These are phyloP conservation scores for Magnolia changhungtana DNA, from an alignment of 164 flowering plant genomes.

Conservation along the genomic window DNA sequence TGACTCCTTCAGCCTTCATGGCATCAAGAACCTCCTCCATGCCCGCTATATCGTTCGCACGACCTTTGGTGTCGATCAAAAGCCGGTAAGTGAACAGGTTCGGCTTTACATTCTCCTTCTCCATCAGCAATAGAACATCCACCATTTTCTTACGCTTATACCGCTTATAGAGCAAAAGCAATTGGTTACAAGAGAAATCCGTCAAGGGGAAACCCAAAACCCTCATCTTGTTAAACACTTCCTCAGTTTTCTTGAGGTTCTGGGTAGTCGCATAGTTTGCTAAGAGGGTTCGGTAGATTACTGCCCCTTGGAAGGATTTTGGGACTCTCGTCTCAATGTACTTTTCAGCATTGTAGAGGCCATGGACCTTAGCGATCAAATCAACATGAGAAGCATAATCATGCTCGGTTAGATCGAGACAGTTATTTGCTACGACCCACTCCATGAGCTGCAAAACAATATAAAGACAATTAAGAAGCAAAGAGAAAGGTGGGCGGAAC, in stretches of 20 bases:
- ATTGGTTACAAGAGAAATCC: slow-evolving; percentile 65
- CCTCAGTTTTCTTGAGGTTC: slow-evolving; percentile 63
- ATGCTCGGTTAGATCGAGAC: slow-evolving; percentile 45
- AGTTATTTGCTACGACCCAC: slow-evolving; percentile 61
- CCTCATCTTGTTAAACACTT: slow-evolving; percentile 75
- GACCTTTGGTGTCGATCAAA: slow-evolving; percentile 72
- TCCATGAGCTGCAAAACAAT: slow-evolving; percentile 58
- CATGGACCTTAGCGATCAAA: slow-evolving; percentile 64
- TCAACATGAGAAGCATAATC: slow-evolving; percentile 80
- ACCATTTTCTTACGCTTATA: slow-evolving; percentile 71
- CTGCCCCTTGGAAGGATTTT: slow-evolving; percentile 56
- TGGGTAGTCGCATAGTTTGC: slow-evolving; percentile 42
- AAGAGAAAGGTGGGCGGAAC: background rate
- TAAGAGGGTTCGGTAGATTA: slow-evolving; percentile 63
- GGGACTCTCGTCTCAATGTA: slow-evolving; percentile 54
- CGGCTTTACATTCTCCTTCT: slow-evolving; percentile 72
- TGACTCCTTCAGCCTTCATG: slow-evolving; percentile 76
- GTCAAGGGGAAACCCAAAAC: slow-evolving; percentile 55
- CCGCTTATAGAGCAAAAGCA: slow-evolving; percentile 75
- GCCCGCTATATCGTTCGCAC: slow-evolving; percentile 58
- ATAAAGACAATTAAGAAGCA: background rate
- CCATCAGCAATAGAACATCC: slow-evolving; percentile 74
- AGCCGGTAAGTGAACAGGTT: slow-evolving; percentile 53
- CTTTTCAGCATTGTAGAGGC: slow-evolving; percentile 56
- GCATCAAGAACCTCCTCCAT: slow-evolving; percentile 74